Percentiles rank a stretch among this genome's conserved stretches.
Conservation (phyloP, 352 stramenopile species). For the Phytophthora pistaciae region DNA sequence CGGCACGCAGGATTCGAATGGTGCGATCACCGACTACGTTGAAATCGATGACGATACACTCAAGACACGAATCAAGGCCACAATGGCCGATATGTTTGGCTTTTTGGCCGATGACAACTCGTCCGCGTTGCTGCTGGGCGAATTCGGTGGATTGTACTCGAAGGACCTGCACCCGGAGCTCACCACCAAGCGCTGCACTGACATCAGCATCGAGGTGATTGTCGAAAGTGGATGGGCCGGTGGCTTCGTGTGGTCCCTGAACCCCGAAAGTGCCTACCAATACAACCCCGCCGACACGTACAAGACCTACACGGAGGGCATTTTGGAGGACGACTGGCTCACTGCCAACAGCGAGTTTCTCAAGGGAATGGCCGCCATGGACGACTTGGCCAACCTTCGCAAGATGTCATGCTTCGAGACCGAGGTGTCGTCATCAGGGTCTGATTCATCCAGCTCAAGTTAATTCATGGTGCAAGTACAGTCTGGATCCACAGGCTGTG, state of each 20-base stretch:
- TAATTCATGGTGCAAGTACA: constrained; percentile 8
- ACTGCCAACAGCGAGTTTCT: constrained; percentile 56
- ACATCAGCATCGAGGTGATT: constrained; percentile 63
- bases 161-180: constrained; percentile 54
- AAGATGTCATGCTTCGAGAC: constrained; percentile 60
- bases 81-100: constrained; percentile 79
- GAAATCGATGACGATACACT: constrained; percentile 65
- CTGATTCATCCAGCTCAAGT: constrained; percentile 21
- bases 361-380: constrained; percentile 45
- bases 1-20: constrained; percentile 39
- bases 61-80: constrained; percentile 52
- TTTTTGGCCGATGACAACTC: constrained; percentile 59
- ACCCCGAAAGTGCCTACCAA: constrained; percentile 70
- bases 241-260: constrained; percentile 71
- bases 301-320: constrained; percentile 51
- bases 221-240: constrained; percentile 50
- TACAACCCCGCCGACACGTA: constrained; percentile 55
- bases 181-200: constrained; percentile 56
- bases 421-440: constrained; percentile 38
- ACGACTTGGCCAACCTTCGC: constrained; percentile 44
- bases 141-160: constrained; percentile 68
- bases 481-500: constrained; percentile 3
- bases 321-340: constrained; percentile 62
- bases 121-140: constrained; percentile 62
- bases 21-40: constrained; percentile 49